Base-by-base conservation (phyloP, 176 grass and related monocot genomes). In the Rhynchospora tenuis region DNA sequence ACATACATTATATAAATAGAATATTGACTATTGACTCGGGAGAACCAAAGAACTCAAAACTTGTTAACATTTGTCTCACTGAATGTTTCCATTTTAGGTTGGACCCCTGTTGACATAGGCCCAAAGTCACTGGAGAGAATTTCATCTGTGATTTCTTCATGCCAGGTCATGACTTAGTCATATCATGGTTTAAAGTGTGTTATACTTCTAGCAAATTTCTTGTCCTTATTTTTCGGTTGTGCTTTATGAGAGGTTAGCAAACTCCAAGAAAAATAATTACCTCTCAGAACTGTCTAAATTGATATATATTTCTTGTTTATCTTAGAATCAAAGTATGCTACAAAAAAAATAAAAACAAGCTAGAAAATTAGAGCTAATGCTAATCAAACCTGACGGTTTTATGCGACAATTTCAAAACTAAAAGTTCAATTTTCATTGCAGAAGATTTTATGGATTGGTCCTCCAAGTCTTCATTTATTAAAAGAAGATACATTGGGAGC, bases 361-460 rank as follows among this genome's bases (percentile, higher is more conserved):
- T 2, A 24, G n/a, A 24, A 47, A 52, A 86, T 20, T 59, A 14
- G 60, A 23, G 59, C 22, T 83, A n/a, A 6, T 69, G 62, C 45
- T 26, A 42, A 73, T 73, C 52, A 42, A 42, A 83, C 59, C 73
- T 24, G 7, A 83, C 64, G 65, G 82, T 80, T 11, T 65, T 81
- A 52, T 60, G 10, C 44, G 33, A 26, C 29, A 73, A 7, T 61
- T 4, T 38, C 13, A 89, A 73, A 22, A 79, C 82, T 48, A 86
- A 19, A 79, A 56, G 57, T 82, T 14, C 64, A 19, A 81, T 88
- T 84, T 84, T 75, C 84, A 52, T 55, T 81, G 46, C 89, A 98
- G 95, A 94, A 94, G 85, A 85, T 94, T 86, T 56, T 98, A 79
- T 94, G 93, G 92, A 90, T 91, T 68, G 95, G 92, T 17, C 82